Base-by-base conservation (phyloP, 2,329 filamentous ascomycete genomes). In the Bimuria novae-zelandiae region DNA sequence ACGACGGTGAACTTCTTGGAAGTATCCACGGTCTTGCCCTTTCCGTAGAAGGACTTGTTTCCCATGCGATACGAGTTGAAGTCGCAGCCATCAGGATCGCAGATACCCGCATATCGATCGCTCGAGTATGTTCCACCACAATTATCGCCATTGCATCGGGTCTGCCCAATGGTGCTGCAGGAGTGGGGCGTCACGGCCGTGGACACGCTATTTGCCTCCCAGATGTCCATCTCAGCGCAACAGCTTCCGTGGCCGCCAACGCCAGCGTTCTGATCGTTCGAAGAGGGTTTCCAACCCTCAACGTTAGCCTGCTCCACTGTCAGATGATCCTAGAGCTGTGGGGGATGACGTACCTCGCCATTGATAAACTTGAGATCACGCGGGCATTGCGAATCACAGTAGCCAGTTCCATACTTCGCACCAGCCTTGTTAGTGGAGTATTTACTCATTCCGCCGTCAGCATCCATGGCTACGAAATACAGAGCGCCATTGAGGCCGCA, bases 151-250 rank as follows among this genome's bases (percentile, higher is more conserved):
- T 68, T 63, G 76, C 84, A 86, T 45, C 79, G 75, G 49, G 68
- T 70, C 64, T 81, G 81, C 25, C 74, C 77, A 40, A 76, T 71
- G 50, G 67, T 75, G 40, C 71, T 72, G 77, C 86, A 88, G 25
- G 82, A 77, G 71, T 88, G 85, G 12, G 86, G 84, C 1, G 85
- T 88, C 61, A 78, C 78, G 49, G 85, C 85, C 10, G 79, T 80
- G 11, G 84, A 80, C 61, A 85, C 80, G 60, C 76, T 79, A 78
- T 88, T 88, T 58, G 85, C 84, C 73, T 88, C 84, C 84, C 84
- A 87, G 70, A 85, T 78, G 64, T 87, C 84, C 80, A 88, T 84
- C 70, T 88, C 85, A 42, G 80, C 76, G 67, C 85, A 88, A 80
- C 85, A 88, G 30, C 83, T 77, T 52, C 85, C 85, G 50, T 79